These are phyloP conservation scores for Hygrophoropsis aurantiaca DNA, from an alignment of 768 basidiomycete genomes.

Conservation along the genomic window DNA sequence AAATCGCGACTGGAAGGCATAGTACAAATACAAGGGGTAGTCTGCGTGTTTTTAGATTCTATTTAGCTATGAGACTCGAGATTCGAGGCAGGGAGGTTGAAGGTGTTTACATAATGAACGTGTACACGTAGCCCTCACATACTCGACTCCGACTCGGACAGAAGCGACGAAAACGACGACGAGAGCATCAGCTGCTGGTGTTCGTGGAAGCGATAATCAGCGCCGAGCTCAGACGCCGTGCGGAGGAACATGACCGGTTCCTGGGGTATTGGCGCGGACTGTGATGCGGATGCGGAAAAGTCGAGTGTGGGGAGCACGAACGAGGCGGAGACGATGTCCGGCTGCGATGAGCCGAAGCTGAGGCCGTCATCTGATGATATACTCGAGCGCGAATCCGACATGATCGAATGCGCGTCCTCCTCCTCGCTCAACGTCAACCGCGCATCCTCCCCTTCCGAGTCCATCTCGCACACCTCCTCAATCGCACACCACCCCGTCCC, in stretches of 20 bases:
- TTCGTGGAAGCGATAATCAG: slow-evolving; percentile 9
- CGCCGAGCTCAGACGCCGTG: slow-evolving; percentile 21
- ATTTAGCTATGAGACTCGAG: too few species aligned
- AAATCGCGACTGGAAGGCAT: too few species aligned
- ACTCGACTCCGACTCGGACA: too few species aligned
- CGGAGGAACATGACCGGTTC: slow-evolving; percentile 18
- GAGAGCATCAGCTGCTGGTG: background rate
- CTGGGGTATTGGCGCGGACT: slow-evolving; percentile 4
- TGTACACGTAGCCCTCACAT: too few species aligned
- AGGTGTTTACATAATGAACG: too few species aligned
- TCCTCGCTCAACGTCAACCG: slow-evolving; percentile 29
- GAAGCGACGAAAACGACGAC: too few species aligned
- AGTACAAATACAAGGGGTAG: too few species aligned
- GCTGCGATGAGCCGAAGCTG: slow-evolving; percentile 4
- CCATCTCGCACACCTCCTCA: slow-evolving; percentile 47
- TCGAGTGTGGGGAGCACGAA: slow-evolving; percentile 79
- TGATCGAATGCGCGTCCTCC: slow-evolving; percentile 34
- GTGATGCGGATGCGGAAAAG: slow-evolving; percentile 48
- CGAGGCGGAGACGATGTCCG: slow-evolving; percentile 5
- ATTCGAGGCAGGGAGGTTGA: too few species aligned
- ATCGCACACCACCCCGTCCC: slow-evolving; percentile 75
- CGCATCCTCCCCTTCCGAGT: slow-evolving; percentile 27
- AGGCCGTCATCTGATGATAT: background rate
- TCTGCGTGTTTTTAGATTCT: too few species aligned
- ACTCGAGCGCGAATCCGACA: slow-evolving; percentile 22